These are phyloP conservation scores for Zygoascus sp. DNA, from an alignment of 1,139 yeast species.

Conservation along the genomic window DNA sequence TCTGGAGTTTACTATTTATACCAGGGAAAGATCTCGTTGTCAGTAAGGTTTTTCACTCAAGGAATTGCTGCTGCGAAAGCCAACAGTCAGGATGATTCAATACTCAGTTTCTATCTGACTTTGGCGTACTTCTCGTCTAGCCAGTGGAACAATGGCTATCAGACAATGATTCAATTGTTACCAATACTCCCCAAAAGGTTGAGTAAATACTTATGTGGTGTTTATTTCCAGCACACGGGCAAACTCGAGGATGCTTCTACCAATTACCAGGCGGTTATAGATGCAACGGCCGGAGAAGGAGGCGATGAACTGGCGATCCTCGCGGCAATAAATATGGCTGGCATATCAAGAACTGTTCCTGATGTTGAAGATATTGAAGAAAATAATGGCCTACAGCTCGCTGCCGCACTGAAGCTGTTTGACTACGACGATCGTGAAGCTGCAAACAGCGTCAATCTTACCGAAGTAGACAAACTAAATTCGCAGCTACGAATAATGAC, in stretches of 20 bases:
- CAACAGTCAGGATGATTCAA: background rate
- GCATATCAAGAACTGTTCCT: background rate
- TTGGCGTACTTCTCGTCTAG: conserved; percentile 10
- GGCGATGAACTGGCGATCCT: conserved; percentile 7
- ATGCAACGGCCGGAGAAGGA: background rate
- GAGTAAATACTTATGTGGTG: conserved; percentile 12
- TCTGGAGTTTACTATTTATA: conserved; percentile 11
- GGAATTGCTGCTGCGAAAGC: conserved; percentile 3
- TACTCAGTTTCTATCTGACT: conserved; percentile 6
- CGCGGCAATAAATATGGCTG: conserved; percentile 7
- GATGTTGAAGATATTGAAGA: background rate
- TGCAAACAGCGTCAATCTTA: background rate
- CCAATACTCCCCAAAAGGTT: conserved; percentile 5
- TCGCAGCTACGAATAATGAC: conserved; percentile 2
- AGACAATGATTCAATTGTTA: conserved; percentile 4
- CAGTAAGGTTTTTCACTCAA: conserved; percentile 8
- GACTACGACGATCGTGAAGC: background rate
- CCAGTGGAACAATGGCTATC: conserved; percentile 11
- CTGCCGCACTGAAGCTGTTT: background rate
- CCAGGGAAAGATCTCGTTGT: conserved; percentile 7
- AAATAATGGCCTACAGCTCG: background rate
- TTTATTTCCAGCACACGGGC: conserved; percentile 13
- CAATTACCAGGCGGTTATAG: conserved; percentile 1
- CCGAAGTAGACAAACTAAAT: conserved; percentile 1
- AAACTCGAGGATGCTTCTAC: conserved; percentile 5